A percentile compares a stretch with the other conserved stretches of the same genome.
Conservation (phyloP, 169 alveolate genomes). For the Plasmodium yoelii region DNA sequence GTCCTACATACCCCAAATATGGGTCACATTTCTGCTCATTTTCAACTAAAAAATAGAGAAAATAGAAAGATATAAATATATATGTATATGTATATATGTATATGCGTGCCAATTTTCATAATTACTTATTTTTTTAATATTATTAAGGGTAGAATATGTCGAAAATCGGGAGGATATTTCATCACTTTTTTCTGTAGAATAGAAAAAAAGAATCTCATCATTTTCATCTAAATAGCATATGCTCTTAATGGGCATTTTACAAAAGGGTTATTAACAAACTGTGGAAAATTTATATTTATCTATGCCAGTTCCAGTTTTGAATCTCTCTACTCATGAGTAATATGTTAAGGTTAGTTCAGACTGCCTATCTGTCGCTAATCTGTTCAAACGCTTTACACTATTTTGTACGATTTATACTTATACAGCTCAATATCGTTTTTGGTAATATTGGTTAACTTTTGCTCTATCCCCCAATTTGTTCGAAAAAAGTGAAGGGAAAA, state of each 20-base stretch:
- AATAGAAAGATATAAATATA: background rate
- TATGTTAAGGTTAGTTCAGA: background rate
- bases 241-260: slow-evolving; percentile 56
- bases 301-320: background rate
- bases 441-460: too few species aligned
- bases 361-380: background rate
- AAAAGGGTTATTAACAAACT: too few species aligned
- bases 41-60: slow-evolving; percentile 10
- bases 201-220: slow-evolving; percentile 55
- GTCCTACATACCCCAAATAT: slow-evolving; percentile 57
- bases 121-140: slow-evolving; percentile 37
- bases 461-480: too few species aligned
- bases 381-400: background rate
- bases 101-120: background rate
- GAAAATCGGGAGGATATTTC: slow-evolving; percentile 55
- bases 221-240: slow-evolving; percentile 54
- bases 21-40: slow-evolving; percentile 55
- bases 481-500: too few species aligned
- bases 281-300: background rate
- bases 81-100: background rate
- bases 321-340: background rate
- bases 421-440: too few species aligned
- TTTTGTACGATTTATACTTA: background rate
- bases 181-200: slow-evolving; percentile 46
- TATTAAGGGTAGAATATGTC: slow-evolving; percentile 28